These are phyloP conservation scores for Termitomyces sp. DNA, from an alignment of 768 basidiomycete genomes.

Conservation along the genomic window DNA sequence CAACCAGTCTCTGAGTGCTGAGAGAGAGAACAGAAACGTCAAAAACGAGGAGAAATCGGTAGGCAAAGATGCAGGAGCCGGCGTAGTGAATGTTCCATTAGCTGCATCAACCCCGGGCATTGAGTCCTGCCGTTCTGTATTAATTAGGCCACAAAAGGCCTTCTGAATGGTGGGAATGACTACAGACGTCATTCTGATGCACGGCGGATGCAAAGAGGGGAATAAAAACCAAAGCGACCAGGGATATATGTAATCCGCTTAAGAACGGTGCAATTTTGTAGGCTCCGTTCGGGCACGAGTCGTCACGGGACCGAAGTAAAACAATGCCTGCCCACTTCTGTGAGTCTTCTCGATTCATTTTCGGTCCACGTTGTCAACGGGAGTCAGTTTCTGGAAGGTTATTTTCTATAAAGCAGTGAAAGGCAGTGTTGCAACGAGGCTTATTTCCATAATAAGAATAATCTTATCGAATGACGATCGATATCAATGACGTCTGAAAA, in stretches of 20 bases:
- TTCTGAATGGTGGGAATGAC: constrained; percentile 19
- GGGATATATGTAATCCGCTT: no score
- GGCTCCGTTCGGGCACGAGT: neutral
- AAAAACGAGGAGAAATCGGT: constrained; percentile 12
- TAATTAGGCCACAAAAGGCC: constrained; percentile 29
- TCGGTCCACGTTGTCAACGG: neutral
- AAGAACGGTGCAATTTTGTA: neutral
- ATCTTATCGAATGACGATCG: neutral
- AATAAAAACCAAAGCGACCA: neutral
- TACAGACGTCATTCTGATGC: constrained; percentile 2
- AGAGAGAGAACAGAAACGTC: constrained; percentile 27
- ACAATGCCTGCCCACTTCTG: neutral
- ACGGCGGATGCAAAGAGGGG: neutral
- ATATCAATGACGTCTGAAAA: neutral
- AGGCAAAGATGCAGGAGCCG: constrained; percentile 2
- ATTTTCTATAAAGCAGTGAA: no score
- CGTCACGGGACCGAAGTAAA: neutral
- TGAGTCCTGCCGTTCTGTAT: neutral
- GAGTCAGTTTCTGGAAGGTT: neutral
- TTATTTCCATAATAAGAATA: neutral
- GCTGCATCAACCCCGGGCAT: constrained; percentile 1
- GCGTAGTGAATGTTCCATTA: neutral
- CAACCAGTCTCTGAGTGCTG: constrained; percentile 45
- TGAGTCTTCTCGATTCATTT: constrained; percentile 2
- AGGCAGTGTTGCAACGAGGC: neutral